Evolutionary conservation across 306 rosid species (phyloP).

Genomic region (Leucaena leucocephala): DNA sequence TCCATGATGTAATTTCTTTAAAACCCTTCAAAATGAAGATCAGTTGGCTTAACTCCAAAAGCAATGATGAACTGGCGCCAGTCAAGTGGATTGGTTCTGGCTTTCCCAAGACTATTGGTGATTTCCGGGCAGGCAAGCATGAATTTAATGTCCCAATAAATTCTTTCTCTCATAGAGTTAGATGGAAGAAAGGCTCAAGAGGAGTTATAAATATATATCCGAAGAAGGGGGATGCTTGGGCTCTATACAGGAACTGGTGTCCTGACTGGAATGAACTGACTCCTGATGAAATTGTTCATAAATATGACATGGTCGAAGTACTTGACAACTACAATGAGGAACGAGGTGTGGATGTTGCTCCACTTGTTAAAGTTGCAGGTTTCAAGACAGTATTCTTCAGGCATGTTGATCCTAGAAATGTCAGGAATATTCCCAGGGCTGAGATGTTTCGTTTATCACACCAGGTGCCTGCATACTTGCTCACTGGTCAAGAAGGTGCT

Average conservation of each 20-base stretch:
- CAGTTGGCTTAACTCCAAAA: slow-evolving; percentile 76
- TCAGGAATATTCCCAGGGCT: slow-evolving; percentile 60
- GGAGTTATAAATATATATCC: slow-evolving; percentile 77
- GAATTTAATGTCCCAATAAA: slow-evolving; percentile 54
- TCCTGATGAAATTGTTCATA: slow-evolving; percentile 60
- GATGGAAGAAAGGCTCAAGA: slow-evolving; percentile 60
- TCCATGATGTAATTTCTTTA: slow-evolving; percentile 58
- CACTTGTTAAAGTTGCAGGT: slow-evolving; percentile 89
- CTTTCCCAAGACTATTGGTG: slow-evolving; percentile 76
- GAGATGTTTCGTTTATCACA: slow-evolving; percentile 92
- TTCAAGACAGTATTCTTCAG: slow-evolving; percentile 79
- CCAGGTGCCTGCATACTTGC: slow-evolving; percentile 71
- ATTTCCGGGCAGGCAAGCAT: slow-evolving; percentile 62
- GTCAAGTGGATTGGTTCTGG: slow-evolving; percentile 72
- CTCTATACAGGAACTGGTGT: slow-evolving; percentile 88
- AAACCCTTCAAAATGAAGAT: slow-evolving; percentile 71
- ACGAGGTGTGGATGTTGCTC: slow-evolving; percentile 66
- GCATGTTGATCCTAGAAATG: slow-evolving; percentile 62
- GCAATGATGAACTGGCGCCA: slow-evolving; percentile 59
- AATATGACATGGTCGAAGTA: slow-evolving; percentile 84
- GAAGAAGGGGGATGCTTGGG: slow-evolving; percentile 91
- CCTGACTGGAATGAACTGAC: slow-evolving; percentile 83
- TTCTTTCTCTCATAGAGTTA: slow-evolving; percentile 82
- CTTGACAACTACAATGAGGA: slow-evolving; percentile 71
- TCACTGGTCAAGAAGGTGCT: slow-evolving; percentile 73